A percentile compares a stretch with the other conserved stretches of the same genome.
Conservation (phyloP, 441 rosid species). For the Mallotus repandus region DNA sequence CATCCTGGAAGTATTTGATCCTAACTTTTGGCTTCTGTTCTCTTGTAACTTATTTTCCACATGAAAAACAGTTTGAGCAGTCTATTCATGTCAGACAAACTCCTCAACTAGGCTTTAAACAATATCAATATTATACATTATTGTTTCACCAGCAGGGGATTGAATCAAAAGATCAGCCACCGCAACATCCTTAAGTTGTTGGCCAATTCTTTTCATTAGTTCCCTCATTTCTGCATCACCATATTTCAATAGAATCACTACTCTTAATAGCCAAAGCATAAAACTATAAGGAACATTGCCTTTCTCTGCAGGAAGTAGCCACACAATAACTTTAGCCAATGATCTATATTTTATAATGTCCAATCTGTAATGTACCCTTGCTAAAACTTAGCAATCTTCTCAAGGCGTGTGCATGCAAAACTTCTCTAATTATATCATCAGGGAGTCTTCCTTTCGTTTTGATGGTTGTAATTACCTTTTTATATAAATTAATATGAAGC, state of each 20-base stretch:
- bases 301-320: slow-evolving; percentile 69
- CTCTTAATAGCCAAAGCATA: slow-evolving; percentile 68
- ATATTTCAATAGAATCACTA: slow-evolving; percentile 62
- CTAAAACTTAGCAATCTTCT: slow-evolving; percentile 76
- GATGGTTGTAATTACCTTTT: slow-evolving; percentile 58
- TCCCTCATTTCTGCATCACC: slow-evolving; percentile 55
- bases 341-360: slow-evolving; percentile 58
- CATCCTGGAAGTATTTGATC: slow-evolving; percentile 44
- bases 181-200: slow-evolving; percentile 56
- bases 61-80: slow-evolving; percentile 25
- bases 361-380: slow-evolving; percentile 53
- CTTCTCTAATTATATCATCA: slow-evolving; percentile 67
- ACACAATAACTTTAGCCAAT: slow-evolving; percentile 59
- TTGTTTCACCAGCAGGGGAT: slow-evolving; percentile 39
- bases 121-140: slow-evolving; percentile 55
- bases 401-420: slow-evolving; percentile 61
- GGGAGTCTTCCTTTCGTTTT: slow-evolving; percentile 55
- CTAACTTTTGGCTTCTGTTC: slow-evolving; percentile 36
- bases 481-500: slow-evolving; percentile 70
- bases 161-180: slow-evolving; percentile 64
- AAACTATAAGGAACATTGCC: slow-evolving; percentile 60
- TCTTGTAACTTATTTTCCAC: slow-evolving; percentile 34
- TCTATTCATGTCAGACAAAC: slow-evolving; percentile 40
- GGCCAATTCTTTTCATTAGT: slow-evolving; percentile 59
- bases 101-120: slow-evolving; percentile 67